Evolutionary conservation across 2,329 filamentous ascomycete species (phyloP), one percentile per base, ranked within the genome.

Genomic region (Ophiocordyceps sinensis): DNA sequence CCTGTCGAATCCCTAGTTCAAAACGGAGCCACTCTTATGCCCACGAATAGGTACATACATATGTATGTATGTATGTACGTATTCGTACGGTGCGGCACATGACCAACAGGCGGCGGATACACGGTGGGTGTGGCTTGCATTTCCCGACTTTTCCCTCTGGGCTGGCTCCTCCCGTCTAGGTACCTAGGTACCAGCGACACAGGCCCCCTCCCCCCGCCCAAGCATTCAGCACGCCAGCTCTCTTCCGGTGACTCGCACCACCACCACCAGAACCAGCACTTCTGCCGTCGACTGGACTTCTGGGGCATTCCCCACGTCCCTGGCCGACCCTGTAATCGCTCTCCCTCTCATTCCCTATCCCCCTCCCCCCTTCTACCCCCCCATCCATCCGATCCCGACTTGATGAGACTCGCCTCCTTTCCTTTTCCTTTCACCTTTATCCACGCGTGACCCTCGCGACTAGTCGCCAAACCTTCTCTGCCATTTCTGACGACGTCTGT

Each of bases 391-490:
- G 45, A 43, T 50, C 49, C 50, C 34, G n/a, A 36, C 12, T 31
- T 47, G 49, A 53, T 48, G 52, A 58, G 54, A 55, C 56, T 32
- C 21, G 13, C 40, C 15, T 37, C 17, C 37, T 43, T 34, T 39
- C 37, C 41, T 56, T 62, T 62, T 61, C 53, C 42, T n/a, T 37
- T 37, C 41, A 49, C 49, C 58, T 55, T 58, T 59, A 58, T 61
- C 57, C 52, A 53, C 50, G 47, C 51, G 54, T 55, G 59, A 57
- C 58, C 60, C 57, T 57, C 37, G 14, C 9, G 11, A 30, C 35
- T n/a, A n/a, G 31, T 13, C 13, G 11, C 17, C n/a, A n/a, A n/a
- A n/a, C n/a, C n/a, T 13, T 17, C 15, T 32, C 13, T 37, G 13
- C 13, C 26, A 26, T 23, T 6, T 13, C 19, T n/a, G 49, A 53